A percentile compares a stretch with the other conserved stretches of the same genome.
Evolutionary conservation across 305 asterid species (phyloP).

Genomic region (Fraxinus nigra): DNA sequence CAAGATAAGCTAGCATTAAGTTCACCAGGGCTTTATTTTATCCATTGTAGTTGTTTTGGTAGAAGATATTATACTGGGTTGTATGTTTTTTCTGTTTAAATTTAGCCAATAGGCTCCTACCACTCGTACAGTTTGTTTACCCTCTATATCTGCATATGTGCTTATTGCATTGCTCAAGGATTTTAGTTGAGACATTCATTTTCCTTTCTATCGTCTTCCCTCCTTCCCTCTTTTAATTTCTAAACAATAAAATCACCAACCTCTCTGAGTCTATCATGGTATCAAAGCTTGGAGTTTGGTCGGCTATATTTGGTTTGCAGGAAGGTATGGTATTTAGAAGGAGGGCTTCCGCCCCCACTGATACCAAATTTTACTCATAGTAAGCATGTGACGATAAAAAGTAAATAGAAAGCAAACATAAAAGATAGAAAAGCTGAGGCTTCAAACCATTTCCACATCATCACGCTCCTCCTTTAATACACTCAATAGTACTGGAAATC

Average conservation of each 20-base stretch:
- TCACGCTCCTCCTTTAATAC: constrained; percentile 93
- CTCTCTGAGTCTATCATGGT: neutral
- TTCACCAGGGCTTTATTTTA: neutral
- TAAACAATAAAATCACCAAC: neutral
- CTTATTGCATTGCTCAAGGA: neutral
- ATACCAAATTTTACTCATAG: neutral
- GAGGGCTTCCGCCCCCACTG: neutral
- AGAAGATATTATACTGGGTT: neutral
- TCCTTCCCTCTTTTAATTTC: neutral
- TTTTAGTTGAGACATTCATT: neutral
- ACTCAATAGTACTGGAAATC: constrained; percentile 72
- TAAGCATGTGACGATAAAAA: constrained; percentile 1
- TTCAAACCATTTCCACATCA: constrained; percentile 87
- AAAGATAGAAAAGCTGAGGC: constrained; percentile 20
- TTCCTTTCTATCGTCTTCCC: neutral
- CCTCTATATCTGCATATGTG: neutral
- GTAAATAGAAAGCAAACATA: neutral
- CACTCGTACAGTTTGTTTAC: neutral
- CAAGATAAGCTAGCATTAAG: neutral
- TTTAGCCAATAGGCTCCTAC: neutral
- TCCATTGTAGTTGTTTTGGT: neutral
- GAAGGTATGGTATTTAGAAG: neutral
- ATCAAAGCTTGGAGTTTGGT: neutral
- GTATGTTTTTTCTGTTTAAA: neutral
- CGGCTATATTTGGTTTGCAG: neutral